Conservation (phyloP, 257 asterid species). For the Solanum chmielewskii region DNA sequence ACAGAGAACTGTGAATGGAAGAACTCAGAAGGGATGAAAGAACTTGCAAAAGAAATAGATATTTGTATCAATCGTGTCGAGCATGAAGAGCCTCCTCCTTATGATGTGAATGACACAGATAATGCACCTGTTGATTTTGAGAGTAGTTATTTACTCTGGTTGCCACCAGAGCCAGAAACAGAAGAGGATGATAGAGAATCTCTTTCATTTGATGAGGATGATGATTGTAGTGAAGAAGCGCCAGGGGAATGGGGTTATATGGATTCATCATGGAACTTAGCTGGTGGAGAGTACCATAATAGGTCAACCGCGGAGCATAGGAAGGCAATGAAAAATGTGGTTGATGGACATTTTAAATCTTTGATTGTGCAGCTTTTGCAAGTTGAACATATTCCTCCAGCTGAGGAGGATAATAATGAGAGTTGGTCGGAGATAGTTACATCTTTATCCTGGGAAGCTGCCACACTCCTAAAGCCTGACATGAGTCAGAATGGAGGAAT, state of each 20-base stretch:
- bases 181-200: slow-evolving; percentile 82
- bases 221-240: slow-evolving; percentile 42
- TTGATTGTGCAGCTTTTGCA: slow-evolving; percentile 86
- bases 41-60: slow-evolving; percentile 19
- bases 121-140: slow-evolving; percentile 79
- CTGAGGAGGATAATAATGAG: slow-evolving; percentile 62
- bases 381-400: slow-evolving; percentile 69
- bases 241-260: slow-evolving; percentile 81
- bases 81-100: slow-evolving; percentile 53
- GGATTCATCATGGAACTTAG: slow-evolving; percentile 54
- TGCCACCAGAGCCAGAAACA: slow-evolving; percentile 96
- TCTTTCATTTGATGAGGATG: slow-evolving; percentile 57
- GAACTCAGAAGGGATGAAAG: slow-evolving; percentile 44
- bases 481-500: slow-evolving; percentile 85
- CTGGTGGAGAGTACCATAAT: slow-evolving; percentile 63
- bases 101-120: slow-evolving; percentile 52
- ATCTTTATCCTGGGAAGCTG: slow-evolving; percentile 95
- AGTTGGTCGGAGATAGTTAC: slow-evolving; percentile 89
- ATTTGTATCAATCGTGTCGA: slow-evolving; percentile 33
- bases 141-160: slow-evolving; percentile 81
- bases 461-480: slow-evolving; percentile 79
- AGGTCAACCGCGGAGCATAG: slow-evolving; percentile 78
- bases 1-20: slow-evolving; percentile 28
- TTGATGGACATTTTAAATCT: slow-evolving; percentile 86
- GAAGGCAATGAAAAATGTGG: slow-evolving; percentile 71